Conservation (phyloP, 768 basidiomycete species). For the Cystofilobasidium bisporidii region DNA sequence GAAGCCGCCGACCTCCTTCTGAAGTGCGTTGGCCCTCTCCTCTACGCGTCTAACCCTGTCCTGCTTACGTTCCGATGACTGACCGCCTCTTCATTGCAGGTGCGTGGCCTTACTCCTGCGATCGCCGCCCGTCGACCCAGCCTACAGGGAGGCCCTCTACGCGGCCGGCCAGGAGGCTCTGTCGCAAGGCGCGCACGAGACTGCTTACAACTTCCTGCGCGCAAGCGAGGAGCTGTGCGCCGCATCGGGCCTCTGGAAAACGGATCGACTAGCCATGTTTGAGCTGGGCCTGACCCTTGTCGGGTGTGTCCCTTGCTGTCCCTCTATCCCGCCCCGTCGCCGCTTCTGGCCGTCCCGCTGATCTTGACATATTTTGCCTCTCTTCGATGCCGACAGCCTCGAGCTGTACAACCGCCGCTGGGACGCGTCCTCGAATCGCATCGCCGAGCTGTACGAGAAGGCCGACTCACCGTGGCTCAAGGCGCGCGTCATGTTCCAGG, state of each 20-base stretch:
- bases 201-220: conserved; percentile 10
- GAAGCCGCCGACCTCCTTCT: not conserved
- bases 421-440: conserved; percentile 44
- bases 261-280: conserved; percentile 14
- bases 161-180: conserved; percentile 64
- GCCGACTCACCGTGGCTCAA: not conserved
- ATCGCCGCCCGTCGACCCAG: not conserved
- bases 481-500: not conserved
- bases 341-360: too few species aligned
- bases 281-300: conserved; percentile 50
- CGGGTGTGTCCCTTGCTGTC: conserved; percentile 45
- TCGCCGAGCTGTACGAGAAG: conserved; percentile 29
- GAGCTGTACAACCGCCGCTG: not conserved
- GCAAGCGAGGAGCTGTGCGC: conserved; percentile 9
- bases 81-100: conserved; percentile 43
- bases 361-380: too few species aligned
- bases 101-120: not conserved
- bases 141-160: conserved; percentile 40
- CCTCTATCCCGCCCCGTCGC: too few species aligned
- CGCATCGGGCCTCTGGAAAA: not conserved
- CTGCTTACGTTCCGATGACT: too few species aligned
- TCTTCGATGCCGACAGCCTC: too few species aligned
- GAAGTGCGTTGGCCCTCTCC: not conserved
- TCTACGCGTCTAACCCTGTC: too few species aligned
- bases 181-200: conserved; percentile 62